phyloP scores from a whole-genome alignment of 2,329 filamentous ascomycete genomes.

The Myotisia sp. region DNA sequence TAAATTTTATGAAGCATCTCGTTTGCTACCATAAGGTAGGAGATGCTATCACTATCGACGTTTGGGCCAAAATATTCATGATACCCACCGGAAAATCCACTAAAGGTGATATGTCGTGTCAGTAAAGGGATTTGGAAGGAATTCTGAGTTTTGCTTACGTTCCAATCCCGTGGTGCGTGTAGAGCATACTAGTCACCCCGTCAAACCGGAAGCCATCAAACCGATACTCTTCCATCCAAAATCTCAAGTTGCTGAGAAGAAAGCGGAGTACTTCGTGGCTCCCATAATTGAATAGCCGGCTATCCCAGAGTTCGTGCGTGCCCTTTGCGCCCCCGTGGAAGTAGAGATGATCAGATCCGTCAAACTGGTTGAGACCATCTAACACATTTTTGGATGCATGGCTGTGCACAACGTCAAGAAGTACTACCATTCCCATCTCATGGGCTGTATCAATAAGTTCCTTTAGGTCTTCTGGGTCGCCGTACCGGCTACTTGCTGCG shows the following conservation, averaged over 20 bases:
- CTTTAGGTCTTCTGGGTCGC: constrained; percentile 84
- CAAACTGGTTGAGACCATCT: constrained; percentile 90
- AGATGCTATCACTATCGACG: constrained; percentile 86
- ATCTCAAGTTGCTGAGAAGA: constrained; percentile 82
- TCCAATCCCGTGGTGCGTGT: constrained; percentile 88
- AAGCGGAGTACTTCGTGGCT: constrained; percentile 92
- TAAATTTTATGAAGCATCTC: constrained; percentile 89
- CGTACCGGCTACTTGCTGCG: constrained; percentile 89
- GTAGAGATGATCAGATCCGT: constrained; percentile 87
- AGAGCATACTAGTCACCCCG: constrained; percentile 97
- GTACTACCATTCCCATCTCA: constrained; percentile 72
- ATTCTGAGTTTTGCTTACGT: constrained; percentile 47
- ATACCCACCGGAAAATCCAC: constrained; percentile 91
- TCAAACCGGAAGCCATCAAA: constrained; percentile 98
- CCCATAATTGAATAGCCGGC: constrained; percentile 92
- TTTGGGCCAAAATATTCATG: constrained; percentile 89
- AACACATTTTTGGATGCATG: constrained; percentile 96
- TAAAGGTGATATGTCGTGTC: constrained; percentile 26
- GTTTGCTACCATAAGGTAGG: constrained; percentile 92
- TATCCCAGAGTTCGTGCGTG: constrained; percentile 88
- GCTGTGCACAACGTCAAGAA: constrained; percentile 92
- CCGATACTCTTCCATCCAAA: constrained; percentile 97
- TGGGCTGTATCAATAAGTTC: constrained; percentile 94
- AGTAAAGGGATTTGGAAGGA: constrained; percentile 1
- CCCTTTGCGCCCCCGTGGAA: constrained; percentile 82